Evolutionary conservation across 129 eudicot genomes (phyloP).

Genomic region (Gnaphalium uliginosum): DNA sequence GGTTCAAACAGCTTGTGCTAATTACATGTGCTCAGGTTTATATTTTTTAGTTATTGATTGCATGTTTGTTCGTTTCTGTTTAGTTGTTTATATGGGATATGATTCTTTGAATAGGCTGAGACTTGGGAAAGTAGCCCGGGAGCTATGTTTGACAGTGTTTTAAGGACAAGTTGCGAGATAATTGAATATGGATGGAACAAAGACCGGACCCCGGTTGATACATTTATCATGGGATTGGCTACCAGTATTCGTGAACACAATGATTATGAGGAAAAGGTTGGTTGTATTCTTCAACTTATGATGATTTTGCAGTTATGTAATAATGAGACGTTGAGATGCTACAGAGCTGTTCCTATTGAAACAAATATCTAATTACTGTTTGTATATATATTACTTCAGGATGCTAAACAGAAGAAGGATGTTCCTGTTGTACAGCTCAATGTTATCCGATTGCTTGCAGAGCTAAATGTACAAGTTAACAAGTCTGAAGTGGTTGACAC

Average conservation of each 20-base stretch:
- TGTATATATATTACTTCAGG: slow-evolving; percentile 43
- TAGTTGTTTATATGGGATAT: slow-evolving; percentile 11
- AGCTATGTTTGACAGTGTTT: slow-evolving; percentile 78
- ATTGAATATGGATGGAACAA: slow-evolving; percentile 85
- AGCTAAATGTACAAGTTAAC: slow-evolving; percentile 68
- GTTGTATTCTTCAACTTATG: slow-evolving; percentile 27
- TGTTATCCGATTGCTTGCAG: slow-evolving; percentile 81
- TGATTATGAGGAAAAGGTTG: slow-evolving; percentile 94
- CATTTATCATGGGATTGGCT: slow-evolving; percentile 89
- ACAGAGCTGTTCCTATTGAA: neutral
- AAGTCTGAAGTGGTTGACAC: slow-evolving; percentile 91
- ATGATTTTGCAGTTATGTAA: neutral
- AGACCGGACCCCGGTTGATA: slow-evolving; percentile 94
- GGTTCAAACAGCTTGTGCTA: slow-evolving; percentile 85
- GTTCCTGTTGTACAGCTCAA: slow-evolving; percentile 73
- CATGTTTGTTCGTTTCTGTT: neutral
- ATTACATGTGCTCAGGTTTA: slow-evolving; percentile 84
- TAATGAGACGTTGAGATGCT: neutral
- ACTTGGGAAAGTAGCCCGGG: slow-evolving; percentile 67
- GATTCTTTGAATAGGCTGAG: slow-evolving; percentile 62
- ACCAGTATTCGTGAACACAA: slow-evolving; percentile 78
- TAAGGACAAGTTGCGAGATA: slow-evolving; percentile 87
- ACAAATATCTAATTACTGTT: slow-evolving; percentile 5
- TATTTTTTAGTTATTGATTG: slow-evolving; percentile 9
- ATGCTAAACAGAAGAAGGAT: slow-evolving; percentile 61